Evolutionary conservation across 352 stramenopile genomes (phyloP).

Genomic region (Pythium sukuiense): DNA sequence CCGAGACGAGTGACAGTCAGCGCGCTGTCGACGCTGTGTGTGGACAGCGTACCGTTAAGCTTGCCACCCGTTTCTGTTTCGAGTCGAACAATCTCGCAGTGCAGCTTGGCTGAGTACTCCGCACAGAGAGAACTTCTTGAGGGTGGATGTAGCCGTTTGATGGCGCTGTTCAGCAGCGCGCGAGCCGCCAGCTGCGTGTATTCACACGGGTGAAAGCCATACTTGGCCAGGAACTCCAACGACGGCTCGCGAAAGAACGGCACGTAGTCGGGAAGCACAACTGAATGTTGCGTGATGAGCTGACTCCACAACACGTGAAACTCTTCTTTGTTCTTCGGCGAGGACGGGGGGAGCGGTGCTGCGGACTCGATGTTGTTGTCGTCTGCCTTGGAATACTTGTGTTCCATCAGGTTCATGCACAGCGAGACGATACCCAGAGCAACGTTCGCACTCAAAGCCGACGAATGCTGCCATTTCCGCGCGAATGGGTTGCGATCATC

Average conservation of each 20-base stretch:
- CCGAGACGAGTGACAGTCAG: constrained; percentile 64
- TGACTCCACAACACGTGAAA: constrained; percentile 88
- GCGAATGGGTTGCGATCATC: constrained; percentile 37
- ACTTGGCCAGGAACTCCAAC: constrained; percentile 70
- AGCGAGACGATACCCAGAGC: constrained; percentile 71
- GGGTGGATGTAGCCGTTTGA: constrained; percentile 58
- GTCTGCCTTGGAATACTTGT: constrained; percentile 49
- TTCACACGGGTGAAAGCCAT: constrained; percentile 74
- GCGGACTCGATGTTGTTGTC: constrained; percentile 9
- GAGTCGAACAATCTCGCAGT: constrained; percentile 75
- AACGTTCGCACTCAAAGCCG: constrained; percentile 60
- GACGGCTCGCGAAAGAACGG: constrained; percentile 67
- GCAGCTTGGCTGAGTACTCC: constrained; percentile 78
- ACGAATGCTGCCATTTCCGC: constrained; percentile 77
- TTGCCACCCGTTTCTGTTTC: constrained; percentile 59
- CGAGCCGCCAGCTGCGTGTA: constrained; percentile 75
- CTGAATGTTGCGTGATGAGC: constrained; percentile 82
- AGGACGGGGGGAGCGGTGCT: constrained; percentile 19
- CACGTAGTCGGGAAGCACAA: constrained; percentile 75
- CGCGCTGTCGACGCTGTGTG: constrained; percentile 24
- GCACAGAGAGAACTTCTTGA: constrained; percentile 53
- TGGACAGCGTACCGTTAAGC: constrained; percentile 30
- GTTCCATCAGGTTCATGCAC: constrained; percentile 85
- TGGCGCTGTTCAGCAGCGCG: constrained; percentile 69
- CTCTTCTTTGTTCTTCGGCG: constrained; percentile 72